phyloP scores from a whole-genome alignment of 129 eudicot genomes.

The Pittosporum tobira region DNA sequence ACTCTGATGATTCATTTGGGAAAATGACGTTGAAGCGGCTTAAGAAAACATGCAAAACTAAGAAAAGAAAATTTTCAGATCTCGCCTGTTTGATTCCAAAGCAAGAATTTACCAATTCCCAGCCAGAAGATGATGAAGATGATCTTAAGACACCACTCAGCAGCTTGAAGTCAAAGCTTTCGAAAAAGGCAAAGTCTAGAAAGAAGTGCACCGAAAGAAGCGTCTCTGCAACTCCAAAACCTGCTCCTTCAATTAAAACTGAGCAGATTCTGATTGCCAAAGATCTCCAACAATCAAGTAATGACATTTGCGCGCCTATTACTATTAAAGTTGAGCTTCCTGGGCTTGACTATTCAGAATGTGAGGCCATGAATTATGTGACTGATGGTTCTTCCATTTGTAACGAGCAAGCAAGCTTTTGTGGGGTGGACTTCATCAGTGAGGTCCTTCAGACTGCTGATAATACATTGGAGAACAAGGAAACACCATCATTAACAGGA shows the following conservation, averaged over 20 bases:
- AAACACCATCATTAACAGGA: conserved; percentile 15
- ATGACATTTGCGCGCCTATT: conserved; percentile 10
- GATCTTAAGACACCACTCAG: conserved; percentile 59
- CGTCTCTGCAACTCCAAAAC: conserved; percentile 12
- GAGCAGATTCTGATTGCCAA: conserved; percentile 15
- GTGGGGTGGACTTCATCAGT: conserved; percentile 18
- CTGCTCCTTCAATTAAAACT: conserved; percentile 7
- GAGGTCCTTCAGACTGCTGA: neutral
- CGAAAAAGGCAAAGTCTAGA: conserved; percentile 29
- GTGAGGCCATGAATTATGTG: conserved; percentile 7
- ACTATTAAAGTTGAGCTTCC: conserved; percentile 38
- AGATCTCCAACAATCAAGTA: conserved; percentile 7
- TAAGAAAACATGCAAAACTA: conserved; percentile 27
- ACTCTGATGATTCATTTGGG: conserved; percentile 24
- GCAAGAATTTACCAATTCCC: conserved; percentile 11
- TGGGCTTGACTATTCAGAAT: conserved; percentile 22
- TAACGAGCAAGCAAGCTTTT: conserved; percentile 7
- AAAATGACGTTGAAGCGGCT: conserved; percentile 51
- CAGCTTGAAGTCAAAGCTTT: conserved; percentile 32
- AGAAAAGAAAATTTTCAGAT: conserved; percentile 44
- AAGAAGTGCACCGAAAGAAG: conserved; percentile 19
- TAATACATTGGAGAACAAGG: conserved; percentile 9
- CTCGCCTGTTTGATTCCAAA: conserved; percentile 18
- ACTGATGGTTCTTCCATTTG: conserved; percentile 8
- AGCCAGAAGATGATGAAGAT: conserved; percentile 33